Base-by-base conservation (phyloP, 1,139 yeast genomes). In the Yamadazyma oceani region DNA sequence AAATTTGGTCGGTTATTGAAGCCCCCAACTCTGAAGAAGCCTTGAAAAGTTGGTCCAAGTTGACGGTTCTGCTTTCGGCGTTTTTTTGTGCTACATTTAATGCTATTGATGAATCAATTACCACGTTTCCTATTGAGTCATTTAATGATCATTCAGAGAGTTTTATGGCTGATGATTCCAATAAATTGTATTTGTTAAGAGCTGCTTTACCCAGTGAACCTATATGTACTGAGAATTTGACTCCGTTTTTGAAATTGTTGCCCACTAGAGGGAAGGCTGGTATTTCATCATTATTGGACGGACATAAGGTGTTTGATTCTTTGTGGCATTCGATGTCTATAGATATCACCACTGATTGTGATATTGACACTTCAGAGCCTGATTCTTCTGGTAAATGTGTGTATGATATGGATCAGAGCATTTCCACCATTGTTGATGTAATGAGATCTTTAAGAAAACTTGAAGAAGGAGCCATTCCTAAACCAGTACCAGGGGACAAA, bases 261-360 rank as follows among this genome's bases (percentile, higher is more conserved):
- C 98, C 98, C 3, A 86, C 97, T 8, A 82, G 89, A 57, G 97
- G 97, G 1, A 85, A 85, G 55, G 83, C 95, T 0, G 99, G 99
- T 2, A 68, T 92, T 29, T 78, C 96, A 0, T 78, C 95, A 0
- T 66, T 92, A 36, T 68, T 94, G 31, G 95, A 90, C 51, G 97
- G 98, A n/a, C 97, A 90, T 58, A 83, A 82, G 53, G 77, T 94
- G n/a, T 94, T 88, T 60, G 96, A 89, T 54, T 83, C 97, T 0
- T 81, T 84, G 47, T 92, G 97, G 97, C 96, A 90, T 48, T 80
- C 92, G 17, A 84, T 94, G 89, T 78, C 96, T 1, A 79, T 92
- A 37, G 97, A 92, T 56, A 72, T 89, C 17, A 62, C 65, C n/a
- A 82, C 92, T 0, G 66, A 64, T 16, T 82, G 89, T 45, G 53